A percentile compares a stretch with the other conserved stretches of the same genome.
Conservation (phyloP, 768 basidiomycete species). For the Lepiota subincarnata region DNA sequence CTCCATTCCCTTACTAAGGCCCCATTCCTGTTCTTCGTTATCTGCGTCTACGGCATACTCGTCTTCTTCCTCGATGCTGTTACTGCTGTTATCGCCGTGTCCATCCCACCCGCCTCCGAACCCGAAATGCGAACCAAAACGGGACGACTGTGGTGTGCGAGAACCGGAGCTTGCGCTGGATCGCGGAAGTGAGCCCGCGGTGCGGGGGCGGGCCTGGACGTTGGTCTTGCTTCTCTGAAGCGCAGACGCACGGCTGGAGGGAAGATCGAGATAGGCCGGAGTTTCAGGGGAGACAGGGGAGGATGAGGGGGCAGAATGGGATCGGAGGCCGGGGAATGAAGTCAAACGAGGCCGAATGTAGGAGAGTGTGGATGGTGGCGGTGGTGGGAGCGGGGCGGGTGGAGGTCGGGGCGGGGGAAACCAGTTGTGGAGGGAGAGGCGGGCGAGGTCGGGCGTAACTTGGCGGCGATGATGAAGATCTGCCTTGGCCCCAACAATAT, state of each 20-base stretch:
- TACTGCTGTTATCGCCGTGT: conserved; percentile 56
- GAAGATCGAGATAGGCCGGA: conserved; percentile 62
- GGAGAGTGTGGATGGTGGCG: conserved; percentile 55
- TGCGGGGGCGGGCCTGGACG: conserved; percentile 42
- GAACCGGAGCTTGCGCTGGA: conserved; percentile 45
- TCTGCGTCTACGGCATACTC: conserved; percentile 58
- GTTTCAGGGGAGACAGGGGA: conserved; percentile 51
- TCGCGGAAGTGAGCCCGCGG: conserved; percentile 42
- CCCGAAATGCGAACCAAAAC: conserved; percentile 57
- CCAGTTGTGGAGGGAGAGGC: conserved; percentile 83
- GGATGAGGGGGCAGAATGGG: conserved; percentile 46
- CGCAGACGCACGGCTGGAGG: conserved; percentile 47
- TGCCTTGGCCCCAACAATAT: conserved; percentile 93
- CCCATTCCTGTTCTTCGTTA: conserved; percentile 63
- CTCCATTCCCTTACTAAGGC: conserved; percentile 78
- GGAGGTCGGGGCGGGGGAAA: conserved; percentile 78
- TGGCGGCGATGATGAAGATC: conserved; percentile 70
- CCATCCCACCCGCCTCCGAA: conserved; percentile 52
- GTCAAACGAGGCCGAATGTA: conserved; percentile 79
- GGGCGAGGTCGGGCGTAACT: conserved; percentile 77
- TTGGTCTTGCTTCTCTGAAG: conserved; percentile 50
- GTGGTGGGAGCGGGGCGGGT: conserved; percentile 57
- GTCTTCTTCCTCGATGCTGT: conserved; percentile 64
- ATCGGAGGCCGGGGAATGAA: conserved; percentile 62
- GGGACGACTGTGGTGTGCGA: conserved; percentile 50